Evolutionary conservation across 495 filamentous ascomycete genomes (phyloP), one percentile per base, ranked within the genome.

Genomic region (Tuber aestivum): DNA sequence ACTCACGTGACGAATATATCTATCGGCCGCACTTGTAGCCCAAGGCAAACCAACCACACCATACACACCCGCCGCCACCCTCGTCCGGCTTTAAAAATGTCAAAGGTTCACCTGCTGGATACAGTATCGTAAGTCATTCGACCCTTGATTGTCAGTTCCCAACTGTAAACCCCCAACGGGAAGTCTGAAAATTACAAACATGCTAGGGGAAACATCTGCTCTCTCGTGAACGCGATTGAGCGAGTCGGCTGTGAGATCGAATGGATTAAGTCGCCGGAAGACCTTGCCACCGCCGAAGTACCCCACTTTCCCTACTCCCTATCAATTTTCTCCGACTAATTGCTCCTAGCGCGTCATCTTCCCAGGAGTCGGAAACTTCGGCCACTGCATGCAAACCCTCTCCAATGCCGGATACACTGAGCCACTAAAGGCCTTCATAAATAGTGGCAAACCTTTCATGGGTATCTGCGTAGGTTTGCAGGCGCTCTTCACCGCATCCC

Each of bases 381-480:
- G 96, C 71, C 93, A 98, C 86, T 99, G 95, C 83, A 89, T 97
- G 76, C 89, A 89, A 41, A 92, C 95, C 81, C 89, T 98, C 72
- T 86, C 90, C 16, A 86, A 88, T 32, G 92, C 93, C 41, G 93
- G 92, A 72, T 98, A 93, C 84, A 84, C 94, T 70, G 90, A 91
- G 73, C 92, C 94, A 6, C 90, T 98, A 50, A 89, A 87, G 78
- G 85, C 89, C 74, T 93, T 97, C 85, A 93, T 98, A 79, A 87
- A 90, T 50, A 88, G 91, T 18, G 94, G 93, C 12, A 97, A 97
- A 83, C 94, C 94, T 4, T 99, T 99, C 83, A 94, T 99, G 92
- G 95, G 93, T 7, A 97, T 99, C 72, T 99, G 95, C 82, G 95
- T 99, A 74, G 95, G 95, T 0, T 84, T 97, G 10, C 95, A 99